phyloP scores from a whole-genome alignment of 2,329 filamentous ascomycete species.

The Tolypocladium nubicola region DNA sequence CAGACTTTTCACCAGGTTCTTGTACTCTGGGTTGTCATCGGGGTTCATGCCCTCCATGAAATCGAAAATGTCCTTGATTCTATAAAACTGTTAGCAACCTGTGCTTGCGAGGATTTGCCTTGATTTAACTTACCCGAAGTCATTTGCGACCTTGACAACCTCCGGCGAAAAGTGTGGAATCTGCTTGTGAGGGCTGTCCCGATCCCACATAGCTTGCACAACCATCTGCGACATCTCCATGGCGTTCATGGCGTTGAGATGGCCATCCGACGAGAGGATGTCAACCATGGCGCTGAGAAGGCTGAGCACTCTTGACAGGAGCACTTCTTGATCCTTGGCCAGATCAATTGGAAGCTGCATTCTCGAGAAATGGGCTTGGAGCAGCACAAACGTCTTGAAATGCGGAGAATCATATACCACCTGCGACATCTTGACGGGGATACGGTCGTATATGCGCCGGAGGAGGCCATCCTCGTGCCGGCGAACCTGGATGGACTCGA shows the following conservation, averaged over 20 bases:
- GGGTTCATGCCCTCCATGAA: slow-evolving; percentile 99
- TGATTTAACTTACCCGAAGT: slow-evolving; percentile 52
- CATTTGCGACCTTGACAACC: slow-evolving; percentile 71
- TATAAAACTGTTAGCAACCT: slow-evolving; percentile 27
- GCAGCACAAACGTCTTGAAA: slow-evolving; percentile 94
- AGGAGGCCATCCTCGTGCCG: slow-evolving; percentile 84
- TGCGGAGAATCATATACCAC: slow-evolving; percentile 84
- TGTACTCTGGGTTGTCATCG: slow-evolving; percentile 77
- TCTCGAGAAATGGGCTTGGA: slow-evolving; percentile 94
- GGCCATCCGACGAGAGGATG: slow-evolving; percentile 88
- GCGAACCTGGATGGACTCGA: slow-evolving; percentile 88
- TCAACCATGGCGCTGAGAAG: slow-evolving; percentile 89
- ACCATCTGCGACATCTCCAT: slow-evolving; percentile 99
- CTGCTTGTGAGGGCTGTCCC: slow-evolving; percentile 92
- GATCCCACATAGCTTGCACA: slow-evolving; percentile 98
- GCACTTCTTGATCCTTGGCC: slow-evolving; percentile 86
- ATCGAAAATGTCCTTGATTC: slow-evolving; percentile 87
- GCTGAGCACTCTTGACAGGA: slow-evolving; percentile 75
- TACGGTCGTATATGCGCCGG: slow-evolving; percentile 83
- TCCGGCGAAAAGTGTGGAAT: slow-evolving; percentile 88
- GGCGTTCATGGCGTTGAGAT: slow-evolving; percentile 93
- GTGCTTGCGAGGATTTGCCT: background rate
- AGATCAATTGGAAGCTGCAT: slow-evolving; percentile 95
- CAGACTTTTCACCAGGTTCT: slow-evolving; percentile 64
- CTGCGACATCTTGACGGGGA: slow-evolving; percentile 91